Conservation (phyloP, 768 basidiomycete genomes). For the Hypsizygus marmoreus region DNA sequence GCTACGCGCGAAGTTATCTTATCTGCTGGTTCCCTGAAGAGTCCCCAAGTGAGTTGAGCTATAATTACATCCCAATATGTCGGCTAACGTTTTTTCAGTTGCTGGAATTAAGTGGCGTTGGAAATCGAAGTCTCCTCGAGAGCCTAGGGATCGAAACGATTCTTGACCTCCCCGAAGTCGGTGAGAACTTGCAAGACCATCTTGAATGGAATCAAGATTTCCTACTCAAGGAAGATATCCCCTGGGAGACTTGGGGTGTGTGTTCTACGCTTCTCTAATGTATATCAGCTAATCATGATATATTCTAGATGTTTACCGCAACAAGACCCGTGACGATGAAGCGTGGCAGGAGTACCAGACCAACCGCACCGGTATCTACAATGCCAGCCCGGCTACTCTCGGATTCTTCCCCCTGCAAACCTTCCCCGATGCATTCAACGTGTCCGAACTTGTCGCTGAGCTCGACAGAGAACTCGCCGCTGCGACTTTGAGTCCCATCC, state of each 20-base stretch:
- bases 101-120: conserved; percentile 47
- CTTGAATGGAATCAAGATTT: conserved; percentile 16
- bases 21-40: conserved; percentile 31
- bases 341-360: conserved; percentile 13
- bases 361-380: conserved; percentile 13
- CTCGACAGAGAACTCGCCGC: conserved; percentile 13
- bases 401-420: conserved; percentile 17
- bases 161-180: conserved; percentile 41
- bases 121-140: conserved; percentile 40
- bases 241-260: conserved; percentile 14
- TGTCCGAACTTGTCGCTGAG: conserved; percentile 10
- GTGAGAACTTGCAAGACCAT: conserved; percentile 48
- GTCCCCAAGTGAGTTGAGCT: conserved; percentile 1
- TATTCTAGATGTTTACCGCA: conserved; percentile 13
- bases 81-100: conserved; percentile 41
- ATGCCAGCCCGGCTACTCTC: conserved; percentile 10
- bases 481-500: conserved; percentile 10
- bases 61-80: background rate
- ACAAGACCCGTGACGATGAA: conserved; percentile 11
- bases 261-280: background rate
- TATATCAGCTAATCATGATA: background rate
- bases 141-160: conserved; percentile 36
- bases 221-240: conserved; percentile 15
- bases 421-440: conserved; percentile 16
- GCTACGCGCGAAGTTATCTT: conserved; percentile 53